Evolutionary conservation across 2,329 filamentous ascomycete species (phyloP), one percentile per base, ranked within the genome.

Genomic region (Trichoderma sp.): DNA sequence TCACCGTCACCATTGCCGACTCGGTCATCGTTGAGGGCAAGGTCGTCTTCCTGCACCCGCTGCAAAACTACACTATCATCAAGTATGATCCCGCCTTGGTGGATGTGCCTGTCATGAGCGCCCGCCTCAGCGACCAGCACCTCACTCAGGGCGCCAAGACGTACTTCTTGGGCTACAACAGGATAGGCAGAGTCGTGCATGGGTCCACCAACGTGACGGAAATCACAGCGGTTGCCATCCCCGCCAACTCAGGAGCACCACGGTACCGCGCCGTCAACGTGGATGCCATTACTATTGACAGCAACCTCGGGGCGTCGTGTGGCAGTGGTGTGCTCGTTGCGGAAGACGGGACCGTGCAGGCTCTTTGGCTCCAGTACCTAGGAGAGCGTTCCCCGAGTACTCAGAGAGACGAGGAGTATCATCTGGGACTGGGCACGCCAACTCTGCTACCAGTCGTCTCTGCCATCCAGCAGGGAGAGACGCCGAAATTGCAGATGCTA

Each of bases 161-260:
- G 0, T 95, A 98, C 79, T 99, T 99, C 85, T 93, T 99, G 77
- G 97, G 97, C n/a, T 97, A 98, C 87, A 99, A 99, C 82, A 93
- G 97, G 79, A 98, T 98, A 78, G 93, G 96, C 77, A 92, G 96
- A 45, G 94, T 98, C 56, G 96, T 98, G 4, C 94, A 98, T 79
- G 94, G 95, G 6, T 95, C 97, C 80, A 98, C 97, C 0, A 95
- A 93, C 0, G 95, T 99, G 16, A 99, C 97, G 0, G 97, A 99
- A 83, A 97, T 99, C 81, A 98, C 96, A 12, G 97, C 97, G 2
- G 97, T 98, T 3, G 95, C 95, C 0, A 98, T 99, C 77, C 97
- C 97, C 0, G 95, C 97, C 31, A 98, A 97, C 84, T 93, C 94
- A 0, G 92, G 95, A 1, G 96, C 97, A 7, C 97, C 97, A 6